A percentile compares a stretch with the other conserved stretches of the same genome.
These are phyloP conservation scores for Barnettozyma sp. DNA, from an alignment of 805 yeast genomes.

Conservation along the genomic window DNA sequence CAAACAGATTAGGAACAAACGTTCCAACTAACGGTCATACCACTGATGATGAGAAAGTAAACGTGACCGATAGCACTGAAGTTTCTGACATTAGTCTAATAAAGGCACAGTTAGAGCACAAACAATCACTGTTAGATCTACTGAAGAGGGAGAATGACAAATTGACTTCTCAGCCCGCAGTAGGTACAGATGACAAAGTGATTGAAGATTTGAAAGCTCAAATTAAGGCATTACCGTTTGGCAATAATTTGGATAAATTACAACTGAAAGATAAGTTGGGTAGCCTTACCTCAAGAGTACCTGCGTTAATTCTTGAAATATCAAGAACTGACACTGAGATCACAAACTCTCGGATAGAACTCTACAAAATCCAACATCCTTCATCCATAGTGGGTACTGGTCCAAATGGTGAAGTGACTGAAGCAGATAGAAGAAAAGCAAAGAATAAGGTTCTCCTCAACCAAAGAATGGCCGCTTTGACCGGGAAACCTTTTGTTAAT, in stretches of 20 bases:
- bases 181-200: slow-evolving; percentile 39
- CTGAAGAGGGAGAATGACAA: slow-evolving; percentile 39
- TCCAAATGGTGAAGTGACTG: slow-evolving; percentile 80
- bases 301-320: slow-evolving; percentile 59
- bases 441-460: slow-evolving; percentile 70
- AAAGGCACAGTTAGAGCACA: slow-evolving; percentile 62
- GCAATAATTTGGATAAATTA: slow-evolving; percentile 30
- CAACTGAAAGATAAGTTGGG: slow-evolving; percentile 52
- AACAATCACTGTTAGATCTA: slow-evolving; percentile 63
- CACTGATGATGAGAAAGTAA: too few species aligned
- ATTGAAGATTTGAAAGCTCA: slow-evolving; percentile 60
- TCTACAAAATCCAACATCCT: slow-evolving; percentile 63
- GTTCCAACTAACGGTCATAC: too few species aligned
- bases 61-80: too few species aligned
- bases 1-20: too few species aligned
- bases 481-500: slow-evolving; percentile 58
- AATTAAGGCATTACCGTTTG: slow-evolving; percentile 41
- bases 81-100: slow-evolving; percentile 38
- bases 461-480: slow-evolving; percentile 87
- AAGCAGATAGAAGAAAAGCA: slow-evolving; percentile 72
- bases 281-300: slow-evolving; percentile 62
- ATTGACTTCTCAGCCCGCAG: slow-evolving; percentile 10
- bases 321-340: slow-evolving; percentile 61
- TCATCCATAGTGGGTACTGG: slow-evolving; percentile 75
- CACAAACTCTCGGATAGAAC: slow-evolving; percentile 55